These are phyloP conservation scores for Camellia oleifera DNA, from an alignment of 179 eudicot genomes.

Conservation along the genomic window DNA sequence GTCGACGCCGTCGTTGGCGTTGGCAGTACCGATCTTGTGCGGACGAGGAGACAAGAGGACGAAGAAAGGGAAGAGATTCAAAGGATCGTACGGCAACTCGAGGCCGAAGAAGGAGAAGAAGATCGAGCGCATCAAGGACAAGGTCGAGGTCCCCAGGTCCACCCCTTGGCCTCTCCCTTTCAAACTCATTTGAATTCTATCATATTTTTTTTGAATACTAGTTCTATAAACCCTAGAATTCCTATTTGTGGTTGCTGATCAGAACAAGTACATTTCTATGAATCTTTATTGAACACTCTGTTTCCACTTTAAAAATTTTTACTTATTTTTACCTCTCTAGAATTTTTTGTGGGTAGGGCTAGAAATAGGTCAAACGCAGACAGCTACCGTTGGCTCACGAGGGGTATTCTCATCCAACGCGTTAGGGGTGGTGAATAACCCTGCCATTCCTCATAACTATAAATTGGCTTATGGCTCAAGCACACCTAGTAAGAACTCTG, in stretches of 20 bases:
- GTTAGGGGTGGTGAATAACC: no score
- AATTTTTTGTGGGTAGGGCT: neutral
- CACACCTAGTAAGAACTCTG: no score
- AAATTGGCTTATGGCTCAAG: no score
- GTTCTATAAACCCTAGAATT: constrained; percentile 1
- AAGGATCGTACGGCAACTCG: constrained; percentile 77
- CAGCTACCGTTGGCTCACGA: no score
- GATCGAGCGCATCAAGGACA: constrained; percentile 77
- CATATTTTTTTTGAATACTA: neutral
- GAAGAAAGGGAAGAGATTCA: constrained; percentile 86
- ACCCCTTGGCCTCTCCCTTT: constrained; percentile 99
- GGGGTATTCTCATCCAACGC: no score
- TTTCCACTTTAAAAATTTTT: neutral
- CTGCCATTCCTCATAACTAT: no score
- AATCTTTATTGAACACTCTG: neutral
- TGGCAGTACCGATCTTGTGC: constrained; percentile 44
- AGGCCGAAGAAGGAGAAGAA: constrained; percentile 80
- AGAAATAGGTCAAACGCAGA: neutral
- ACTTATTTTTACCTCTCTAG: neutral
- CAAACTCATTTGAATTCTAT: constrained; percentile 57
- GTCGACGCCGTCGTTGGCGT: constrained; percentile 23
- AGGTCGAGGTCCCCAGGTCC: constrained; percentile 83
- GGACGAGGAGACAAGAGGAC: constrained; percentile 99
- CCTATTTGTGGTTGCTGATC: neutral
- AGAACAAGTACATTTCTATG: neutral